Base-by-base conservation (phyloP, 208 protist genomes). In the Crithidia mellificae region DNA sequence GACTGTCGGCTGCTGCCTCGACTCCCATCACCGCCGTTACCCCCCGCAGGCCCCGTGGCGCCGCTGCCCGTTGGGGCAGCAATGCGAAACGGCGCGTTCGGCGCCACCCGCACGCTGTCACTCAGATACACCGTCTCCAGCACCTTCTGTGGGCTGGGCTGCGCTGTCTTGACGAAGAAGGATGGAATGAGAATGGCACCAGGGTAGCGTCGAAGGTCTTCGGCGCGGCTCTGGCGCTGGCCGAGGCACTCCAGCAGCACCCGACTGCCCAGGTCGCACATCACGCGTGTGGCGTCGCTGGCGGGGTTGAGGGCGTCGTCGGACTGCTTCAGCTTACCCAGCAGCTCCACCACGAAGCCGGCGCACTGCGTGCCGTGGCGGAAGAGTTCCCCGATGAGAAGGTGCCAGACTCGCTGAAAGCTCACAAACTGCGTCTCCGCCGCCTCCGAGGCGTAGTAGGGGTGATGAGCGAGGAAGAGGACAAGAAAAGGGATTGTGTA, bases 351-450 rank as follows among this genome's bases (percentile, higher is more conserved):
- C 20, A 94, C 67, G 65, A 96, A 91, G 32, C 78, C 74, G 0
- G 72, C 83, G 58, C 86, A 89, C 59, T 91, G 83, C 32, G 78
- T 86, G 22, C 77, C 77, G 49, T 83, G 74, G 22, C 84, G 89
- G 53, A 92, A 86, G 12, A 94, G 68, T 66, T 94, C 88, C 1
- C 91, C 88, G 44, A 96, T 82, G 19, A 94, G 65, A 20, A 94
- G 69, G 59, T 92, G 84, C 78, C 80, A 92, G 15, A 93, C 86
- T 0, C 91, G 80, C 74, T 96, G 91, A 65, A 87, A 92, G 38
- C 69, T 63, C 43, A 83, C 44, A 68, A 92, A 93, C 22, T 74
- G 73, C 17, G 24, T 78, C 34, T 74, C 77, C 14, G 44, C 27
- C n/a, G 27, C 32, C 58, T 91, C 83, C 22, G 55, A 78, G n/a